Evolutionary conservation across 805 yeast species (phyloP).

Genomic region (Saitoella complicata): DNA sequence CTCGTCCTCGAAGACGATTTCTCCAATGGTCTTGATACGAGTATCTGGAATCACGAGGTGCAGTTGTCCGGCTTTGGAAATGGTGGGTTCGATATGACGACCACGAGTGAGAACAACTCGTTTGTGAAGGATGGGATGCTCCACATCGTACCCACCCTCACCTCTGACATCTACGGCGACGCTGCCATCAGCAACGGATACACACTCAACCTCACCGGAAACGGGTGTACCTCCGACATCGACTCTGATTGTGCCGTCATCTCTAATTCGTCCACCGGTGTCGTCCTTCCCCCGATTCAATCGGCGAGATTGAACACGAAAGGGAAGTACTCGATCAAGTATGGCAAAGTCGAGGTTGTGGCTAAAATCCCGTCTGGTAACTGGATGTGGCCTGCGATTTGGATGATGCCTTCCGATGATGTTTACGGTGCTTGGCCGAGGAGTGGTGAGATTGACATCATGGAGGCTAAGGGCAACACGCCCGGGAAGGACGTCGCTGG

Average conservation of each 20-base stretch:
- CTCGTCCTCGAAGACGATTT: slow-evolving; percentile 6
- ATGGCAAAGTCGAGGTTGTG: slow-evolving; percentile 9
- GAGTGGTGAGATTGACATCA: slow-evolving; percentile 11
- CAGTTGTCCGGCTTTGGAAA: slow-evolving; percentile 11
- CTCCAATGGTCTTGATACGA: not conserved
- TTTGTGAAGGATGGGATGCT: slow-evolving; percentile 7
- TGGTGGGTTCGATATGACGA: slow-evolving; percentile 9
- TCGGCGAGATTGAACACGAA: slow-evolving; percentile 9
- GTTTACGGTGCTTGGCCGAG: slow-evolving; percentile 11
- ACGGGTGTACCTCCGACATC: slow-evolving; percentile 4
- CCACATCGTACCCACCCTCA: slow-evolving; percentile 9
- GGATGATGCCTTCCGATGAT: slow-evolving; percentile 9
- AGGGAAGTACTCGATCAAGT: slow-evolving; percentile 3
- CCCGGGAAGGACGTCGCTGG: slow-evolving; percentile 8
- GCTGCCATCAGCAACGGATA: slow-evolving; percentile 6
- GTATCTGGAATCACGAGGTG: slow-evolving; percentile 6
- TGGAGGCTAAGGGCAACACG: slow-evolving; percentile 9
- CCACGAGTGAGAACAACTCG: slow-evolving; percentile 4
- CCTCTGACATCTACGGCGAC: slow-evolving; percentile 8
- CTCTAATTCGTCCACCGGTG: slow-evolving; percentile 4
- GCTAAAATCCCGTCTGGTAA: slow-evolving; percentile 10
- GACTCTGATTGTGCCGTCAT: slow-evolving; percentile 5
- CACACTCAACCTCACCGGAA: slow-evolving; percentile 7
- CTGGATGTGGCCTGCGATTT: slow-evolving; percentile 13
- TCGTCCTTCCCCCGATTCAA: slow-evolving; percentile 9